phyloP scores from a whole-genome alignment of 2,329 filamentous ascomycete genomes.

The Furcasterigmium sp. region DNA sequence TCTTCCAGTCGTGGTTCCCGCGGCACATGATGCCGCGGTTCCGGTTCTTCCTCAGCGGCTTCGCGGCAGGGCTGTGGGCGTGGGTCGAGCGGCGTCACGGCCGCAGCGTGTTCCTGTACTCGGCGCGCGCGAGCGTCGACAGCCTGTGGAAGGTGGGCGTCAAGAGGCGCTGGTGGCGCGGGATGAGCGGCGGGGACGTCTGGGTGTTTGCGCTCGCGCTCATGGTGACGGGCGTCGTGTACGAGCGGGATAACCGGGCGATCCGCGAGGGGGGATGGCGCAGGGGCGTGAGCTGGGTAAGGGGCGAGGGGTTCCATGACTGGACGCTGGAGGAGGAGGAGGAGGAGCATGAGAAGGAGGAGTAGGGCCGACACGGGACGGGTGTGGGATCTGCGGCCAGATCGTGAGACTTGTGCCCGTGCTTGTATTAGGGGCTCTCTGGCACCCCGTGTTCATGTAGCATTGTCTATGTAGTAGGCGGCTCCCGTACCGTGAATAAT shows the following conservation, averaged over 20 bases:
- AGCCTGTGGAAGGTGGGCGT: conserved; percentile 89
- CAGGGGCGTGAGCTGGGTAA: conserved; percentile 68
- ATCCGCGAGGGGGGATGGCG: conserved; percentile 63
- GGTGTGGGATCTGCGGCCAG: no score
- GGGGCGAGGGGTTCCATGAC: conserved; percentile 72
- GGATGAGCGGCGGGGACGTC: conserved; percentile 77
- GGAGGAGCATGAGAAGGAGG: conserved; percentile 22
- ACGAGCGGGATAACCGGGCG: conserved; percentile 65
- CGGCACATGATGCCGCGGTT: conserved; percentile 70
- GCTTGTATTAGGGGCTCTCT: background rate
- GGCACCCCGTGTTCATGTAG: background rate
- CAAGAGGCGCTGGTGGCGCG: conserved; percentile 84
- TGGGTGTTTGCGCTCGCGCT: conserved; percentile 76
- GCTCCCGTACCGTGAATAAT: background rate
- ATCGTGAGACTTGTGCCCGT: no score
- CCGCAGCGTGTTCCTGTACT: conserved; percentile 71
- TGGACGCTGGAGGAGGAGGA: conserved; percentile 51
- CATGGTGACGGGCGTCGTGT: conserved; percentile 71
- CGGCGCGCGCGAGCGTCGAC: conserved; percentile 71
- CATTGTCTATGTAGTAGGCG: background rate
- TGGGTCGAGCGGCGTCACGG: conserved; percentile 65
- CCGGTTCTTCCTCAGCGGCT: conserved; percentile 85
- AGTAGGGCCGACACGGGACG: no score
- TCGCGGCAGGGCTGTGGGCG: conserved; percentile 80
- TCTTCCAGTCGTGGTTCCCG: conserved; percentile 78